Evolutionary conservation across 2,329 filamentous ascomycete genomes (phyloP).

Genomic region (Cordyceps tenuipes): DNA sequence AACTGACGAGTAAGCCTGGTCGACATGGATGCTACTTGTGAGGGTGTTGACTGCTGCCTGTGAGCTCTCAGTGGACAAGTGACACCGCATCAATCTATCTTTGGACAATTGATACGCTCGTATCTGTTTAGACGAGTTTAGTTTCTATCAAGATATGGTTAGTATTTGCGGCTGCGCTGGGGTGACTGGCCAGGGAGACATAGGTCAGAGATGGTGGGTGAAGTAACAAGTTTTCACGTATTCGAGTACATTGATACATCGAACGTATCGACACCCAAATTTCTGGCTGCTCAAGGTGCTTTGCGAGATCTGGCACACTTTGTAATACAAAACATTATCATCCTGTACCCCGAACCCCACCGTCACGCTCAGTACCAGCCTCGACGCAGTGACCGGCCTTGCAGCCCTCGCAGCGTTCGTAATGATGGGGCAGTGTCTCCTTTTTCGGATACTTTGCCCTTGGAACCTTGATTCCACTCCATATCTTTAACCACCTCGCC

Average conservation of each 20-base stretch:
- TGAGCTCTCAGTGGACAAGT: neutral
- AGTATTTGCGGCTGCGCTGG: neutral
- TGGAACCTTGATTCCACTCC: conserved; percentile 16
- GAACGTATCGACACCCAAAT: neutral
- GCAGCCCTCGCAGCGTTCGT: conserved; percentile 28
- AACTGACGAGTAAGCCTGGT: neutral
- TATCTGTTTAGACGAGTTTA: too few species aligned
- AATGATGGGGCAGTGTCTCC: conserved; percentile 19
- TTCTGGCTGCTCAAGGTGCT: neutral
- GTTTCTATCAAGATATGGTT: too few species aligned
- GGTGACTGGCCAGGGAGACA: too few species aligned
- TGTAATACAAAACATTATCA: neutral
- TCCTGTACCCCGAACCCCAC: neutral
- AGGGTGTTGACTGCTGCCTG: neutral
- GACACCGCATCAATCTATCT: neutral
- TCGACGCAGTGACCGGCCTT: conserved; percentile 22
- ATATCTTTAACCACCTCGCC: conserved; percentile 24
- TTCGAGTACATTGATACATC: neutral
- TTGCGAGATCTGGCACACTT: neutral
- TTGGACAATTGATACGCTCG: neutral
- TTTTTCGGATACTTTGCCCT: neutral
- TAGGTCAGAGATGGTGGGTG: too few species aligned
- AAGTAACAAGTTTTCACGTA: neutral
- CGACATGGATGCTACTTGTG: neutral
- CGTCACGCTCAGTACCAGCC: neutral